A percentile compares a stretch with the other conserved stretches of the same genome.
These are phyloP conservation scores for Leccinum olivaceopallidum DNA, from an alignment of 768 basidiomycete genomes.

Conservation along the genomic window DNA sequence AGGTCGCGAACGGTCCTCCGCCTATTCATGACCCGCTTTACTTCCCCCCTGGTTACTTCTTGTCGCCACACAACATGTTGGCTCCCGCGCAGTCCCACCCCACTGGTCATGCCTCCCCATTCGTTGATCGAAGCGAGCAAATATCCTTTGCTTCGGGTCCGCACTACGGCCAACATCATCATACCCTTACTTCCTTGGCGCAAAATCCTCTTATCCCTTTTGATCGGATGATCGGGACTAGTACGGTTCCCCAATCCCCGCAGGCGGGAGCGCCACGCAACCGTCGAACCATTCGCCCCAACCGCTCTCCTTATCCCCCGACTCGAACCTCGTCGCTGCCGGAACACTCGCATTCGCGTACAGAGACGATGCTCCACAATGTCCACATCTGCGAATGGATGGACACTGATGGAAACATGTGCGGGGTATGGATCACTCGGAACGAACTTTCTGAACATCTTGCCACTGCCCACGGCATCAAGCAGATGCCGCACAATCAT, in stretches of 20 bases:
- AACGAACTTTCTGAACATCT: constrained; percentile 12
- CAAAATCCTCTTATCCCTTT: background rate
- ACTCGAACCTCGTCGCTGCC: constrained; percentile 5
- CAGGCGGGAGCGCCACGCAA: too few species aligned
- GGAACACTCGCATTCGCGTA: background rate
- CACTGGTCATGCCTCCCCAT: background rate
- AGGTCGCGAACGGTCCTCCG: background rate
- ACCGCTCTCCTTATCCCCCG: background rate
- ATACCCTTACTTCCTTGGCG: background rate
- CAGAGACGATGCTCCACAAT: background rate
- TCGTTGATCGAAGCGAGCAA: background rate
- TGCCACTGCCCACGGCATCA: constrained; percentile 1
- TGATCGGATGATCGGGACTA: background rate
- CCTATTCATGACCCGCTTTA: background rate
- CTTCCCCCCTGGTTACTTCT: background rate
- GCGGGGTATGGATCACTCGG: background rate
- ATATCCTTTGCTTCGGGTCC: background rate
- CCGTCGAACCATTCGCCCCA: background rate
- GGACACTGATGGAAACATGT: background rate
- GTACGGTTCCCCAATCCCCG: too few species aligned
- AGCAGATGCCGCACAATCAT: rapidly evolving
- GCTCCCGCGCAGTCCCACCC: background rate
- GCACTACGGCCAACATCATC: background rate
- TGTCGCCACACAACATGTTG: too few species aligned
- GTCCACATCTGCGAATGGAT: constrained; percentile 13